Evolutionary conservation across 2,329 filamentous ascomycete genomes (phyloP).

Genomic region (Stagonosporopsis cucurbitacearum): DNA sequence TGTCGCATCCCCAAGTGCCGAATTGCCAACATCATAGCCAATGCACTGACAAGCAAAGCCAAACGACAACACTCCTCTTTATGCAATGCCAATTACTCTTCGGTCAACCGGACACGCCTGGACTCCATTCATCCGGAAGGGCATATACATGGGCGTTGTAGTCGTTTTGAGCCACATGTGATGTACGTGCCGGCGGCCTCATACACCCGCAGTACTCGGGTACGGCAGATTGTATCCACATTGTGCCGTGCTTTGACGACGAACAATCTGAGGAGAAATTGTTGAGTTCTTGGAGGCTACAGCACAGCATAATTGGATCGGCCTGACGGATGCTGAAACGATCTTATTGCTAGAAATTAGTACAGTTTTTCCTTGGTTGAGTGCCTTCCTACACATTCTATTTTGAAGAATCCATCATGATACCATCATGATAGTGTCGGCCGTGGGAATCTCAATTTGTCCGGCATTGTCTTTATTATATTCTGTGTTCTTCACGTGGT

Average conservation of each 20-base stretch:
- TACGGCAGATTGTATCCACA: not conserved
- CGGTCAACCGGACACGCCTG: not conserved
- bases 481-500: constrained; percentile 5
- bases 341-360: not conserved
- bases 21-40: not conserved
- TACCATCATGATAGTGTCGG: not conserved
- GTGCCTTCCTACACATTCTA: not conserved
- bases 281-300: not conserved
- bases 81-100: not conserved
- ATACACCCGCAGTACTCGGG: not conserved
- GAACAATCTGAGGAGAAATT: not conserved
- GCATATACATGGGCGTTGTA: not conserved
- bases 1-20: not conserved
- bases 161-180: not conserved
- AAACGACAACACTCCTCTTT: not conserved
- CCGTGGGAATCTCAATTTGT: not conserved
- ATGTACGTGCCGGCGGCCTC: not conserved
- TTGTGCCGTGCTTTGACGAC: not conserved
- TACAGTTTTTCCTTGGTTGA: not conserved
- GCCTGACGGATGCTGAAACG: not conserved
- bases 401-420: not conserved
- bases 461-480: not conserved
- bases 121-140: not conserved
- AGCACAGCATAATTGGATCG: not conserved
- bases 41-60: not conserved